These are phyloP conservation scores for Glycine latifolia DNA, from an alignment of 306 rosid genomes.

Conservation along the genomic window DNA sequence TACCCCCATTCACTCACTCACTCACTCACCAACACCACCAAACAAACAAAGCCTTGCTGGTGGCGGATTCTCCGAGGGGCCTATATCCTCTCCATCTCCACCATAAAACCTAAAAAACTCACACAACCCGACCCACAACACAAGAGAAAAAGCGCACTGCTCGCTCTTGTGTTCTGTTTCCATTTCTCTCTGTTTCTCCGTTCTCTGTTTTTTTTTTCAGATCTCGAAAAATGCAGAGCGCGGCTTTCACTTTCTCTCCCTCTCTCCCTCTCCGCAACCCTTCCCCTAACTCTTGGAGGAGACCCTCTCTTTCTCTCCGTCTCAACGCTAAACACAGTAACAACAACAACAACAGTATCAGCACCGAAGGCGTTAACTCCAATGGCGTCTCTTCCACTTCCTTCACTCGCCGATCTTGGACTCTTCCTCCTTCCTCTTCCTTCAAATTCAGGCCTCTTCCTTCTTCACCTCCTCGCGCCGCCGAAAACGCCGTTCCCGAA, in stretches of 20 bases:
- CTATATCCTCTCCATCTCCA: neutral
- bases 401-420: slow-evolving; percentile 74
- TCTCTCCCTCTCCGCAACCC: slow-evolving; percentile 39
- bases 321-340: slow-evolving; percentile 13
- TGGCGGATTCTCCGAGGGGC: slow-evolving; percentile 40
- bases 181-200: neutral
- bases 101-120: no score
- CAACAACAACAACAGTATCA: neutral
- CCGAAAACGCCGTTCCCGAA: slow-evolving; percentile 54
- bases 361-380: slow-evolving; percentile 12
- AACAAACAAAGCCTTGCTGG: slow-evolving; percentile 15
- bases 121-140: neutral
- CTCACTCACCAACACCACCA: neutral
- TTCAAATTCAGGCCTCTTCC: slow-evolving; percentile 68
- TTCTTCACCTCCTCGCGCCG: slow-evolving; percentile 53
- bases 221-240: slow-evolving; percentile 73
- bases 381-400: slow-evolving; percentile 39
- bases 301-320: slow-evolving; percentile 41
- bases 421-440: slow-evolving; percentile 57
- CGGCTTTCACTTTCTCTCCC: slow-evolving; percentile 59
- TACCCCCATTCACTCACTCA: neutral
- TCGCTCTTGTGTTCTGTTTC: neutral
- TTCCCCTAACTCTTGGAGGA: neutral
- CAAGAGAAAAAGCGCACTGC: neutral
- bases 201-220: neutral